These are phyloP conservation scores for Linum lewisii DNA, from an alignment of 345 rosid genomes.

Conservation along the genomic window DNA sequence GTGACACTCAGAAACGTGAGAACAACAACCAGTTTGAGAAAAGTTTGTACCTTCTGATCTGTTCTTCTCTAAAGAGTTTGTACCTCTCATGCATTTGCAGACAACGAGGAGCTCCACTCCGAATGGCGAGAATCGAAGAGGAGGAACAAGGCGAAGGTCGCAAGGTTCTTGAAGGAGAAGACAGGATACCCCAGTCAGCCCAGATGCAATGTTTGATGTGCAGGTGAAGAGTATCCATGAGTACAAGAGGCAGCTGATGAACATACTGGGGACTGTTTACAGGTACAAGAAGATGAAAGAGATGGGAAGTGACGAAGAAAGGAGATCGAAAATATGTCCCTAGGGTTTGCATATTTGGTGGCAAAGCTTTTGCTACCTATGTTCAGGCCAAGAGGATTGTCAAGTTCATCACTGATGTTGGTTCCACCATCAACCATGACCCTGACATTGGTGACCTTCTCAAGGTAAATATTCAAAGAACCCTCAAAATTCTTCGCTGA, in stretches of 20 bases:
- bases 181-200: constrained; percentile 42
- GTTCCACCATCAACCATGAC: constrained; percentile 54
- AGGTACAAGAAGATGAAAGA: constrained; percentile 78
- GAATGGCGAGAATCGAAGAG: constrained; percentile 56
- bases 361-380: constrained; percentile 74
- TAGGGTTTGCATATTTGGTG: constrained; percentile 72
- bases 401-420: constrained; percentile 66
- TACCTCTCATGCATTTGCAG: constrained; percentile 27
- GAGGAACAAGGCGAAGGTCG: constrained; percentile 49
- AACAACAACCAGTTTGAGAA: constrained; percentile 4
- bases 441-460: constrained; percentile 64
- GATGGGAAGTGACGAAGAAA: constrained; percentile 39
- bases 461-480: constrained; percentile 33
- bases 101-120: constrained; percentile 40
- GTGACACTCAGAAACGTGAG: constrained; percentile 46
- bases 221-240: constrained; percentile 77
- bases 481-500: not conserved
- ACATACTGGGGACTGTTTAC: constrained; percentile 61
- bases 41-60: not conserved
- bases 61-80: not conserved
- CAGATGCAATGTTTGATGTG: constrained; percentile 58
- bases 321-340: constrained; percentile 43
- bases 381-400: constrained; percentile 81
- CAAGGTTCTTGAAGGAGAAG: constrained; percentile 41
- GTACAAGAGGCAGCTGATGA: constrained; percentile 66